Evolutionary conservation across 306 rosid species (phyloP).

Genomic region (Pueraria montana): DNA sequence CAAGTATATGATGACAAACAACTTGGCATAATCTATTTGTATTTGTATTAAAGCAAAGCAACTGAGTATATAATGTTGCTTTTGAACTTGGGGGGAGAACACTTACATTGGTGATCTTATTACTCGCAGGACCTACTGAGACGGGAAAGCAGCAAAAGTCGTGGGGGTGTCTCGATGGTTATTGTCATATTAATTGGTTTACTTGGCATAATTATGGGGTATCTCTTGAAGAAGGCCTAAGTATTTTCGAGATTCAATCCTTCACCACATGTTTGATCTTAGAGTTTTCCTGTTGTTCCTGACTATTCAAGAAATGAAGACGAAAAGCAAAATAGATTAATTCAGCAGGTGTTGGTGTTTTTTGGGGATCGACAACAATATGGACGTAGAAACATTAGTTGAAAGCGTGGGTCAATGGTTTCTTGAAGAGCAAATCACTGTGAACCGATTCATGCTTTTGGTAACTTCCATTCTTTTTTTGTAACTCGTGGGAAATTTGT

Average conservation of each 20-base stretch:
- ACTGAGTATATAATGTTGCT: conserved; percentile 9
- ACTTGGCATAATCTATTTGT: conserved; percentile 21
- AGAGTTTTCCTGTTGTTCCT: conserved; percentile 52
- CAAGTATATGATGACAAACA: background rate
- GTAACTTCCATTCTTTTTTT: conserved; percentile 68
- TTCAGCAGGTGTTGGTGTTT: conserved; percentile 45
- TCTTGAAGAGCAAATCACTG: conserved; percentile 50
- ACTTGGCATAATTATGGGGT: conserved; percentile 79
- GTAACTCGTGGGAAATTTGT: conserved; percentile 59
- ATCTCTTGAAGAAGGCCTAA: conserved; percentile 73
- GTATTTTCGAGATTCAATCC: conserved; percentile 38
- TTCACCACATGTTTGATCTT: conserved; percentile 46
- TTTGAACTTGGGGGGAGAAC: conserved; percentile 11
- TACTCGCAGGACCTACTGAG: conserved; percentile 79
- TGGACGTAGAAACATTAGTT: conserved; percentile 57
- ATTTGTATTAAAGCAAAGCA: conserved; percentile 11
- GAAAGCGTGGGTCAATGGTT: conserved; percentile 51
- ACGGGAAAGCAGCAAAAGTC: conserved; percentile 69
- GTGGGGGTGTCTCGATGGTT: conserved; percentile 68
- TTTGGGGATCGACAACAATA: conserved; percentile 51
- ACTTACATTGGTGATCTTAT: conserved; percentile 28
- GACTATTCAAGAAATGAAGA: conserved; percentile 61
- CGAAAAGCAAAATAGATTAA: conserved; percentile 57
- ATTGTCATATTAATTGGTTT: conserved; percentile 71
- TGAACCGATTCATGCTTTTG: conserved; percentile 53